These are phyloP conservation scores for Lyophyllum shimeji DNA, from an alignment of 768 basidiomycete species.

Conservation along the genomic window DNA sequence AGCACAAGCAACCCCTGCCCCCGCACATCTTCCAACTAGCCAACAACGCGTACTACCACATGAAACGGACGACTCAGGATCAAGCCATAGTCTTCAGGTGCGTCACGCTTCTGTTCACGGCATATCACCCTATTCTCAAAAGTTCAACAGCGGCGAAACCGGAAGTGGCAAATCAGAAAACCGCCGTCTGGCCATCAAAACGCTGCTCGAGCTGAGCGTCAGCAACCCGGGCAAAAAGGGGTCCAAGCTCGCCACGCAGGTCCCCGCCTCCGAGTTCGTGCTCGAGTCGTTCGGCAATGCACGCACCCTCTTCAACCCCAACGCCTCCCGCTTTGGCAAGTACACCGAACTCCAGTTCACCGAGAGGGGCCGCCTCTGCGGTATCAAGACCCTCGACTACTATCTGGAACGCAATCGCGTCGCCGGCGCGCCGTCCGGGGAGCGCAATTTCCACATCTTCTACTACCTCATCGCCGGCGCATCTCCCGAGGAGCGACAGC, in stretches of 20 bases:
- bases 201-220: conserved; percentile 87
- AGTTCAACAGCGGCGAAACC: conserved; percentile 72
- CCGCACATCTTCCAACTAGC: conserved; percentile 94
- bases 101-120: conserved; percentile 25
- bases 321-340: conserved; percentile 96
- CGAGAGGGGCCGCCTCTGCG: conserved; percentile 84
- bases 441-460: conserved; percentile 97
- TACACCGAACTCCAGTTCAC: conserved; percentile 98
- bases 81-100: conserved; percentile 87
- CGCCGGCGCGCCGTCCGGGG: conserved; percentile 83
- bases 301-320: conserved; percentile 88
- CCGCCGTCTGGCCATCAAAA: conserved; percentile 86
- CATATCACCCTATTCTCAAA: not conserved
- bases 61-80: conserved; percentile 91
- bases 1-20: conserved; percentile 57
- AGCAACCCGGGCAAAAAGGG: conserved; percentile 92
- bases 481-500: conserved; percentile 81
- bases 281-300: conserved; percentile 95
- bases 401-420: conserved; percentile 92
- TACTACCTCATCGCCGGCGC: conserved; percentile 96
- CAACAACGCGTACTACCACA: conserved; percentile 93
- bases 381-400: conserved; percentile 95
- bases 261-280: conserved; percentile 93
- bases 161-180: conserved; percentile 94
- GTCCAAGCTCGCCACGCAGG: conserved; percentile 79